Percentiles rank a stretch among this genome's conserved stretches.
These are phyloP conservation scores for Dacryopinax spathularia DNA, from an alignment of 768 basidiomycete species.

Conservation along the genomic window DNA sequence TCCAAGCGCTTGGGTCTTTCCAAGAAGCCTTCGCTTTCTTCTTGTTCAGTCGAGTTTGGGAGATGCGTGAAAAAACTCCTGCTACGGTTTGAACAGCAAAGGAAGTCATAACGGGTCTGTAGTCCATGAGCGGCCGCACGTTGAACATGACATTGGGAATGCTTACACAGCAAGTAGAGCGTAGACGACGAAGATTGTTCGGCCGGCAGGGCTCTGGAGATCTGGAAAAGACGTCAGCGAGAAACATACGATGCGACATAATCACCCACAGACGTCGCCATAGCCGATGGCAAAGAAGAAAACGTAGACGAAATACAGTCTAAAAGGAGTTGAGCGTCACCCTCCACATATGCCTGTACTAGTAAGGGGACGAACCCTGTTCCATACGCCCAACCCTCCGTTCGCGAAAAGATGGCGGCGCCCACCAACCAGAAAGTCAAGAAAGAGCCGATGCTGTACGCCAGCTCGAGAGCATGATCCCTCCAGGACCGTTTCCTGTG, in stretches of 20 bases:
- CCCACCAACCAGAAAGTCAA: slow-evolving; percentile 70
- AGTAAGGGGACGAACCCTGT: slow-evolving; percentile 20
- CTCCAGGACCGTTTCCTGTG: slow-evolving; percentile 47
- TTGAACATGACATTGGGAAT: neutral
- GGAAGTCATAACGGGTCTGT: slow-evolving; percentile 8
- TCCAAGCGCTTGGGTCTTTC: neutral
- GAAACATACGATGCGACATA: neutral
- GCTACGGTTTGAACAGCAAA: slow-evolving; percentile 12
- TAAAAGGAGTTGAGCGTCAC: neutral
- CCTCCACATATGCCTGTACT: too few species aligned
- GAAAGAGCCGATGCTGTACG: slow-evolving; percentile 41
- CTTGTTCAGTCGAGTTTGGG: neutral
- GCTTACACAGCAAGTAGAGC: slow-evolving; percentile 48
- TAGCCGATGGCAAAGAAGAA: slow-evolving; percentile 60
- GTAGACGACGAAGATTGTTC: slow-evolving; percentile 67
- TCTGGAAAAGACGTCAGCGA: slow-evolving; percentile 28
- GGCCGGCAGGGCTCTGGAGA: slow-evolving; percentile 43
- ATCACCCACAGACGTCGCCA: slow-evolving; percentile 16
- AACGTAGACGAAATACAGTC: slow-evolving; percentile 54
- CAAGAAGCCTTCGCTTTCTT: neutral
- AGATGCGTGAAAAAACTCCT: slow-evolving; percentile 5
- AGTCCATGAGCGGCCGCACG: neutral
- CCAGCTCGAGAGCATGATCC: slow-evolving; percentile 34
- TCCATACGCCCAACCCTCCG: slow-evolving; percentile 56
- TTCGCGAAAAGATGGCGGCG: slow-evolving; percentile 49